A percentile compares a stretch with the other conserved stretches of the same genome.
phyloP scores from a whole-genome alignment of 768 basidiomycete species.

The Porphyrellus cyaneotinctus region DNA sequence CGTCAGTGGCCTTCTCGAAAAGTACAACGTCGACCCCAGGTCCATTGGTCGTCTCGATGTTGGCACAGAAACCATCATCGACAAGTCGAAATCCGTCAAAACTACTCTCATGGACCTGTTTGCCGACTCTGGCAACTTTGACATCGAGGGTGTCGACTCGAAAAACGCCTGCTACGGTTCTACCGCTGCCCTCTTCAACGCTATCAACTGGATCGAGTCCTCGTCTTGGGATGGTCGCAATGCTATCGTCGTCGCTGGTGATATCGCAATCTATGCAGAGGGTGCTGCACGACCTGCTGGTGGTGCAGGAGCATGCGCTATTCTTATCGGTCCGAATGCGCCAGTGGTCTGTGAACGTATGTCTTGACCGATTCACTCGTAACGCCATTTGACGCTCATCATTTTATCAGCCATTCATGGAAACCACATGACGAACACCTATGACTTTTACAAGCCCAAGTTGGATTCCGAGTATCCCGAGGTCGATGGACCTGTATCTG shows the following conservation, averaged over 20 bases:
- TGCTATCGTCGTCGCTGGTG: conserved; percentile 94
- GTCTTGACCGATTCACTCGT: conserved; percentile 30
- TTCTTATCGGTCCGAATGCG: conserved; percentile 94
- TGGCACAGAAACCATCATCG: conserved; percentile 98
- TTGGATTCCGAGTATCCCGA: conserved; percentile 93
- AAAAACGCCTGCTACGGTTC: conserved; percentile 99
- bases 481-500: conserved; percentile 95
- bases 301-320: conserved; percentile 92
- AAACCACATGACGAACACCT: conserved; percentile 94
- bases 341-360: conserved; percentile 93
- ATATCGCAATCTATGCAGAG: conserved; percentile 98
- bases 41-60: conserved; percentile 98
- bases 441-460: conserved; percentile 99
- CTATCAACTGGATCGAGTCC: conserved; percentile 96
- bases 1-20: conserved; percentile 84
- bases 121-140: conserved; percentile 84
- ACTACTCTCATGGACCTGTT: conserved; percentile 99
- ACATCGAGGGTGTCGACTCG: conserved; percentile 98
- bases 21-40: conserved; percentile 93
- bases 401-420: conserved; percentile 78
- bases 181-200: conserved; percentile 98
- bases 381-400: conserved; percentile 3
- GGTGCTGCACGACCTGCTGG: conserved; percentile 93
- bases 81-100: conserved; percentile 99
- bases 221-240: conserved; percentile 96